These are phyloP conservation scores for Salinomyces thailandicus DNA, from an alignment of 2,329 filamentous ascomycete species.

Conservation along the genomic window DNA sequence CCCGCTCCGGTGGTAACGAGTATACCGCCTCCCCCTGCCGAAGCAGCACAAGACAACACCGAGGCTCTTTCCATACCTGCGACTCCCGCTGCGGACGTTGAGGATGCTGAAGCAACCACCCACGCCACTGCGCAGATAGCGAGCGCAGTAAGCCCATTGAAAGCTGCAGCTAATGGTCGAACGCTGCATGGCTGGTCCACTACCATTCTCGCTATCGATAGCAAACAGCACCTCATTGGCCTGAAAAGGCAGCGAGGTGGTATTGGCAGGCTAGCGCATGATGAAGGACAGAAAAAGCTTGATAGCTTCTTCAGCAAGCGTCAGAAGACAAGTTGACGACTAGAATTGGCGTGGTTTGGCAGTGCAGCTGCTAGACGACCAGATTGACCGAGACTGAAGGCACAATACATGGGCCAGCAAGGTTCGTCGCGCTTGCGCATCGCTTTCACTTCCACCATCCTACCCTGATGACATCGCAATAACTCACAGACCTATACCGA, in stretches of 20 bases:
- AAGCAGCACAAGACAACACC: neutral
- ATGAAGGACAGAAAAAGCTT: slow-evolving; percentile 64
- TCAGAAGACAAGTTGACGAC: slow-evolving; percentile 17
- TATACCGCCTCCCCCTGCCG: neutral
- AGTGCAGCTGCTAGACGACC: too few species aligned
- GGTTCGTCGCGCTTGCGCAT: too few species aligned
- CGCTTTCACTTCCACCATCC: slow-evolving; percentile 1
- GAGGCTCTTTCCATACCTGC: neutral
- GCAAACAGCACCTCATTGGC: slow-evolving; percentile 57
- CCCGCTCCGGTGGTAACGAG: neutral
- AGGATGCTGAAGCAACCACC: slow-evolving; percentile 1
- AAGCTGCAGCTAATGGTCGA: neutral
- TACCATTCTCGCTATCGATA: slow-evolving; percentile 54
- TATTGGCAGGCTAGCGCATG: slow-evolving; percentile 67
- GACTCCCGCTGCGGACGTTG: neutral
- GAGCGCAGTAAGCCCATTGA: neutral
- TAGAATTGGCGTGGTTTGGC: too few species aligned
- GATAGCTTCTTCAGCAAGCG: slow-evolving; percentile 60
- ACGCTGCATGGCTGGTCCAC: slow-evolving; percentile 34
- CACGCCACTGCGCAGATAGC: neutral
- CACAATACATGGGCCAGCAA: too few species aligned
- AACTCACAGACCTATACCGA: slow-evolving; percentile 26
- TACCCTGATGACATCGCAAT: slow-evolving; percentile 22
- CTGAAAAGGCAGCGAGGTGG: slow-evolving; percentile 73
- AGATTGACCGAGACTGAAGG: too few species aligned